Base-by-base conservation (phyloP, 2,329 filamentous ascomycete genomes). In the Colletotrichum spaethianum region DNA sequence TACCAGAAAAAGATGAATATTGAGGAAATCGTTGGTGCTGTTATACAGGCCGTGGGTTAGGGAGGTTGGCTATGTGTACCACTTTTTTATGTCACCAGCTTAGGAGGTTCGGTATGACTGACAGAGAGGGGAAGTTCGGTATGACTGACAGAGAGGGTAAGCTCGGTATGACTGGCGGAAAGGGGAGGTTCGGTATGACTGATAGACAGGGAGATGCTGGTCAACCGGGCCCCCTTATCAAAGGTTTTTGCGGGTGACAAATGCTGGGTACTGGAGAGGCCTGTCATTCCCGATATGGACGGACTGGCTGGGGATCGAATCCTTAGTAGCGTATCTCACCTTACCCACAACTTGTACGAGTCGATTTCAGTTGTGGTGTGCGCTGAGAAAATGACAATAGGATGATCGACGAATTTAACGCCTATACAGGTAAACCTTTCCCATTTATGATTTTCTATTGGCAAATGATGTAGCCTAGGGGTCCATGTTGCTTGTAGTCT, bases 201-300 rank as follows among this genome's bases (percentile, higher is more conserved):
- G 28, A 33, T n/a, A 16, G 50, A 33, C 36, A n/a, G 55, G 55
- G 36, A 26, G 33, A 57, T 57, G 55, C 55, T n/a, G 33, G 55
- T 26, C 36, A 26, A 38, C 14, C 33, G 33, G 11, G 9, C 33
- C 33, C 33, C 33, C 33, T 36, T 11, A 2, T 36, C 33, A 36
- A 36, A 36, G 33, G 11, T 9, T 11, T 36, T 11, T 36, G 33
- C 2, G 33, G 8, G 33, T 36, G 33, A 36, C 11, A 36, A 9
- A 2, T 36, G 33, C 11, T 11, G 33, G 33, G 33, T 9, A 11
- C 8, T 11, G 33, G 33, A 36, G 38, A 44, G 36, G 38, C 23
- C 3, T 12, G 38, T 26, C n/a, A 28, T 31, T 16, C 57, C 57
- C 57, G 57, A 60, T 60, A 60, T 6, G 26, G 57, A 60, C 23